phyloP scores from a whole-genome alignment of 352 stramenopile genomes.

The Phytopythium kandeliae region DNA sequence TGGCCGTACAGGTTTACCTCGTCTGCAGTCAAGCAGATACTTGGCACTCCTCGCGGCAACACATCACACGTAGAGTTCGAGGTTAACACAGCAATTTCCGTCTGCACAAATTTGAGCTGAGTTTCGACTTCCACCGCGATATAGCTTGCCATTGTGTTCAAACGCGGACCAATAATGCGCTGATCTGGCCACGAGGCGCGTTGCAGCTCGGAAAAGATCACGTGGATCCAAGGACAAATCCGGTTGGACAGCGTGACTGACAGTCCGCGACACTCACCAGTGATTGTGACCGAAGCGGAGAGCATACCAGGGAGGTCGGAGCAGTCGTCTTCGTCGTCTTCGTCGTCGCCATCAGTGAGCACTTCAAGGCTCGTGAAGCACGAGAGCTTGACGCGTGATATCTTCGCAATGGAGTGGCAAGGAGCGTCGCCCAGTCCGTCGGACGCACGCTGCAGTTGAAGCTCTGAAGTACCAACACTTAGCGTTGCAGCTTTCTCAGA shows the following conservation, averaged over 20 bases:
- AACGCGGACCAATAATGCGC: not conserved
- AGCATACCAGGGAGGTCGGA: not conserved
- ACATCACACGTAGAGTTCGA: constrained; percentile 33
- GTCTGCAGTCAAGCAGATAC: constrained; percentile 34
- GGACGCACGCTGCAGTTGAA: not conserved
- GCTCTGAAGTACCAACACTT: not conserved
- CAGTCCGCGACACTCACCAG: constrained; percentile 16
- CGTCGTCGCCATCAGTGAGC: constrained; percentile 1
- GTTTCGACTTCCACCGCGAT: constrained; percentile 40
- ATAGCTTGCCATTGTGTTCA: not conserved
- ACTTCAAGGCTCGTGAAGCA: not conserved
- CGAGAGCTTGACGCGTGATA: not conserved
- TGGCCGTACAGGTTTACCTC: constrained; percentile 54
- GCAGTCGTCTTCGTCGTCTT: not conserved
- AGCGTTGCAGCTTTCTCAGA: not conserved
- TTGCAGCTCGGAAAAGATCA: not conserved
- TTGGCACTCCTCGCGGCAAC: constrained; percentile 39
- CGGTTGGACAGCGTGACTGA: constrained; percentile 14
- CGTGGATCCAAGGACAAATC: constrained; percentile 11
- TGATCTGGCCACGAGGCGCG: not conserved
- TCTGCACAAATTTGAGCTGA: constrained; percentile 56
- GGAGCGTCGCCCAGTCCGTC: not conserved
- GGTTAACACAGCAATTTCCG: constrained; percentile 25
- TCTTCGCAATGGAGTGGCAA: not conserved
- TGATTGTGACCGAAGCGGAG: constrained; percentile 9